phyloP scores from a whole-genome alignment of 352 stramenopile species.

The Stephanocyclus meneghinianus region DNA sequence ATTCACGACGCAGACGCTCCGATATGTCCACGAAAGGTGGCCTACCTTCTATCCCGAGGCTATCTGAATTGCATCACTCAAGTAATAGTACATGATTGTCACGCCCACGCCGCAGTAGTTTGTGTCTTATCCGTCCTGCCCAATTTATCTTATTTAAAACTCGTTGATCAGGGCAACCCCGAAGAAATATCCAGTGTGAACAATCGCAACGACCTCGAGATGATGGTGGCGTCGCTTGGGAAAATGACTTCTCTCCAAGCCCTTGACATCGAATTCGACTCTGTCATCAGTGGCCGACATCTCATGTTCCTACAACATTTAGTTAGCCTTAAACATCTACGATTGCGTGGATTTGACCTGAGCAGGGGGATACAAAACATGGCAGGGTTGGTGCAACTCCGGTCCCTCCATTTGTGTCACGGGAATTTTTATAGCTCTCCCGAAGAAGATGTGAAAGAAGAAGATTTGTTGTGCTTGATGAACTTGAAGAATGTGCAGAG shows the following conservation, averaged over 20 bases:
- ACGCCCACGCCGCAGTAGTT: conserved; percentile 27
- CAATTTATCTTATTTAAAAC: conserved; percentile 27
- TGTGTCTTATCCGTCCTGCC: conserved; percentile 17
- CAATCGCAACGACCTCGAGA: conserved; percentile 24
- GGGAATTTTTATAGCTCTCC: conserved; percentile 51
- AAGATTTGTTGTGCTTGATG: conserved; percentile 34
- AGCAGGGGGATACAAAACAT: conserved; percentile 33
- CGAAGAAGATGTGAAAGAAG: conserved; percentile 35
- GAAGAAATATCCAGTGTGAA: neutral
- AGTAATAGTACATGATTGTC: conserved; percentile 41
- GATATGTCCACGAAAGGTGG: conserved; percentile 30
- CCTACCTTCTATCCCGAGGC: conserved; percentile 30
- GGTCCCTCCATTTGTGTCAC: conserved; percentile 47
- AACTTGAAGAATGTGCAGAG: conserved; percentile 24
- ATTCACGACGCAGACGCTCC: conserved; percentile 33
- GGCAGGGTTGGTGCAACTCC: conserved; percentile 19
- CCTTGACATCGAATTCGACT: conserved; percentile 46
- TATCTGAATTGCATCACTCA: conserved; percentile 38
- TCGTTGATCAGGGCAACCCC: conserved; percentile 23
- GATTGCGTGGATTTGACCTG: conserved; percentile 43
- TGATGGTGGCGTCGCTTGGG: conserved; percentile 15
- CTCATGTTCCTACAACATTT: conserved; percentile 32
- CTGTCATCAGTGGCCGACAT: conserved; percentile 34
- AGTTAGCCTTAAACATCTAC: conserved; percentile 18
- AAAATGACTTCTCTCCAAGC: conserved; percentile 27